Evolutionary conservation across 768 basidiomycete genomes (phyloP), one percentile per base, ranked within the genome.

Genomic region (Hortiboletus flavorubellus): DNA sequence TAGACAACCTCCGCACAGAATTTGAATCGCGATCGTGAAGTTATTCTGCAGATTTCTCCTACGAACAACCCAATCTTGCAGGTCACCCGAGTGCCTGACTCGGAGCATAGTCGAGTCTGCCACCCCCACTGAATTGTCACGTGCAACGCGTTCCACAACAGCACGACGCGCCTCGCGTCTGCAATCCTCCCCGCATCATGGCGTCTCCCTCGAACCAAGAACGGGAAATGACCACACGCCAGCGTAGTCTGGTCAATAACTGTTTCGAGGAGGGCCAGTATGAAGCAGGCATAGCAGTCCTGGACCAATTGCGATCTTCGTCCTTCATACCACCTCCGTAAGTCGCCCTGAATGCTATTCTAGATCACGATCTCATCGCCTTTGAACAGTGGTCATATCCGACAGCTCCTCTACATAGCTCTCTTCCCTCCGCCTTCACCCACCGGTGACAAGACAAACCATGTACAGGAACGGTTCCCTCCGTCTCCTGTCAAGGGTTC

Each of bases 231-330:
- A 73, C 69, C 53, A 64, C 68, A 14, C 67, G 80, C 61, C 80
- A 81, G 60, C 75, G 78, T 35, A 77, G 76, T 34, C 71, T 88
- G 5, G 85, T 90, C 18, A 87, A 91, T 64, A 83, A 78, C 50
- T 85, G 85, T 55, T 81, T 91, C 18, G 89, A 91, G 62, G 89
- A 91, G 67, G 82, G 84, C 16, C 86, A 89, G 54, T 89, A 87
- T 59, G 84, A 88, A 61, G 76, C 81, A 6, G 89, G 83, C 8
- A 84, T 89, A 30, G 72, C 76, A 14, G 70, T 81, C 29, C 77
- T 91, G 2, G 81, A 82, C 54, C 83, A 85, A 54, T 68, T 91
- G 2, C 82, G 85, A 44, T 80, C 82, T 0, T 65, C 78, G n/a
- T 72, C 76, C 26, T 78, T 78, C 68, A 82, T 71, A 49, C 88